A percentile compares a stretch with the other conserved stretches of the same genome.
Evolutionary conservation across 306 rosid species (phyloP).

Genomic region (Argentina anserina): DNA sequence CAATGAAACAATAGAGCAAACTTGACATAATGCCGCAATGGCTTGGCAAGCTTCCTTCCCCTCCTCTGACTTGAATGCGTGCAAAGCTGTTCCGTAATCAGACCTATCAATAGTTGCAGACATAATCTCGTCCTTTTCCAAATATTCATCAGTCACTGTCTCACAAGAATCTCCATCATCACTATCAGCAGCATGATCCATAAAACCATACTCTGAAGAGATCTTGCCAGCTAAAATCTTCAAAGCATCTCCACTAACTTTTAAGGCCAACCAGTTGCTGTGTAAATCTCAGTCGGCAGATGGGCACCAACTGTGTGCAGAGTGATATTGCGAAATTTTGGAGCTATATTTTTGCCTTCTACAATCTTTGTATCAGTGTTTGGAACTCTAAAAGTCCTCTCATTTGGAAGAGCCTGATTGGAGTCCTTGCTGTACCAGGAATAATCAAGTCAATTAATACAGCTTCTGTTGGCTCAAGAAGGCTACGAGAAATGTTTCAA

Average conservation of each 20-base stretch:
- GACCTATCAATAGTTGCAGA: conserved; percentile 36
- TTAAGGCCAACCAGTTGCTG: conserved; percentile 97
- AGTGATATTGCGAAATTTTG: conserved; percentile 60
- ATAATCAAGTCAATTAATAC: conserved; percentile 8
- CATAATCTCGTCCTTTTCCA: conserved; percentile 12
- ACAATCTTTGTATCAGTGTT: conserved; percentile 62
- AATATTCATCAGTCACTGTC: conserved; percentile 29
- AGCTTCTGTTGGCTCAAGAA: neutral
- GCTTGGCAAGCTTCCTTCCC: conserved; percentile 96
- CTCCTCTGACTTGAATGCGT: conserved; percentile 51
- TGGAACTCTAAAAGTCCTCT: conserved; percentile 64
- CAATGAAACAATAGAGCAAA: conserved; percentile 87
- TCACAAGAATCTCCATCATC: conserved; percentile 39
- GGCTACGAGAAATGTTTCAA: neutral
- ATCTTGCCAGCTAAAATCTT: conserved; percentile 80
- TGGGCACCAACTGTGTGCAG: conserved; percentile 37
- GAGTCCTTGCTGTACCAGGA: conserved; percentile 63
- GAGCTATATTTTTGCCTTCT: conserved; percentile 74
- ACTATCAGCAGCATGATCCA: conserved; percentile 32
- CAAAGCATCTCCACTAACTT: conserved; percentile 72
- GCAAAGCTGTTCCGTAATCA: conserved; percentile 67
- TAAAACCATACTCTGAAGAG: conserved; percentile 69
- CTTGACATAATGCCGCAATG: conserved; percentile 93
- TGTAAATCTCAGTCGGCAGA: conserved; percentile 61
- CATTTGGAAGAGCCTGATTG: conserved; percentile 47